Evolutionary conservation across 2,329 filamentous ascomycete genomes (phyloP), one percentile per base, ranked within the genome.

Genomic region (Aspergillus aculeatus): DNA sequence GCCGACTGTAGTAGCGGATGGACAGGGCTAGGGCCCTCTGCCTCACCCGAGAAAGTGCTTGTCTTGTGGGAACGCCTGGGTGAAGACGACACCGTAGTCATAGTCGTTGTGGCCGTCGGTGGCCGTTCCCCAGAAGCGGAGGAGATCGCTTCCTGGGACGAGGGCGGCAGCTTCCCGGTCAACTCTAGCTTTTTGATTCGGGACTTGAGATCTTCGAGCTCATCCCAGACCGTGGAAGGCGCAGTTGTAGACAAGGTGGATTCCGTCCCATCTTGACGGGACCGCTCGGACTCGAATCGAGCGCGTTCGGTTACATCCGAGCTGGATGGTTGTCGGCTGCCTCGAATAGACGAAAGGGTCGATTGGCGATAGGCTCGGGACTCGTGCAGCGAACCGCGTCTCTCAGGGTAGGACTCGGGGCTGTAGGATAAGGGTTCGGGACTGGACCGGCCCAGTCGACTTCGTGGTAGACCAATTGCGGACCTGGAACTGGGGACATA

Each of bases 211-310:
- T 98, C 95, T 68, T 98, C 95, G 29, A 99, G 79, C 75, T 99
- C 95, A 72, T 98, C 95, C 95, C 95, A 99, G 2, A 99, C 91
- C 0, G 92, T 97, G 2, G 92, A 96, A 12, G 93, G 91, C 1
- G 91, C 92, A 1, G 89, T 92, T 0, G 91, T 95, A 0, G 95
- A 98, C 35, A 90, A 83, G 0, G 90, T 94, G 0, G 95, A 98
- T 68, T 95, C 92, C 0, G 92, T 92, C 9, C 88, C 89, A 69
- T 93, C 88, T 21, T 71, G 68, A 55, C 73, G 70, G 31, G 75
- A 54, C 54, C 71, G 74, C 24, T 77, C 75, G n/a, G 61, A 54
- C 11, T 73, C 75, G 56, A 66, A 65, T 60, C 63, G 74, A 52
- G 64, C 69, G 57, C 69, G 72, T 58, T 75, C 75, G 7, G 70